phyloP scores from a whole-genome alignment of 1,284 basidiomycete genomes.

The Malassezia slooffiae region DNA sequence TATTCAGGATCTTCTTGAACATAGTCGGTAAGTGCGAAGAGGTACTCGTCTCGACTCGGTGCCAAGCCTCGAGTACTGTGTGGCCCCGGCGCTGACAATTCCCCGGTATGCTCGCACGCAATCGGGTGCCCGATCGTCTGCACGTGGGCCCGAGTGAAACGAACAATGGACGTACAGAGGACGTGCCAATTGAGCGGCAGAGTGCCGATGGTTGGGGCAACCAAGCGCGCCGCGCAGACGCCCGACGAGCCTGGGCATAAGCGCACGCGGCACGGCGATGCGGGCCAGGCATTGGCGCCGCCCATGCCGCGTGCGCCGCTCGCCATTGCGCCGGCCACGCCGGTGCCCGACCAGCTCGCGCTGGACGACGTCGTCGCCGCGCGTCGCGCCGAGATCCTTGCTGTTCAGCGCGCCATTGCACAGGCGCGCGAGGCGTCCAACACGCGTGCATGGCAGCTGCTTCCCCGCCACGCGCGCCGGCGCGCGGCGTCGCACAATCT shows the following conservation, averaged over 20 bases:
- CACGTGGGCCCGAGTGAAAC: no score
- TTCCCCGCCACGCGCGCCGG: conserved; percentile 35
- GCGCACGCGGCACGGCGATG: neutral
- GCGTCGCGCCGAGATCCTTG: conserved; percentile 11
- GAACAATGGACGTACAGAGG: neutral
- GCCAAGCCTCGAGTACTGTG: no score
- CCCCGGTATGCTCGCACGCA: no score
- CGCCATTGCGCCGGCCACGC: neutral
- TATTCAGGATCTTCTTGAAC: conserved; percentile 1
- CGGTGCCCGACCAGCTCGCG: conserved; percentile 1
- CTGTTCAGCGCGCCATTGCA: conserved; percentile 12
- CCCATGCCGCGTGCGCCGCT: neutral
- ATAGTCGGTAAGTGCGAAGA: no score
- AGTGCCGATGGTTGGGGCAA: neutral
- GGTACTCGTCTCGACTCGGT: no score
- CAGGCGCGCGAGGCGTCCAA: conserved; percentile 19
- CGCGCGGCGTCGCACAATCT: conserved; percentile 44
- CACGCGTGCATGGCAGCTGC: conserved; percentile 43
- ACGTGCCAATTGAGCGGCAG: neutral
- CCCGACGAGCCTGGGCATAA: no score
- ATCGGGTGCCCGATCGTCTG: neutral
- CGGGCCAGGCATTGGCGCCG: neutral
- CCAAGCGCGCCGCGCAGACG: neutral
- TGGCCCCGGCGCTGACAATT: no score
- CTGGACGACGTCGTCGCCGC: conserved; percentile 9